Conservation (phyloP, 371 early-diverging fungal genomes). For the Saksenaea vasiformis region DNA sequence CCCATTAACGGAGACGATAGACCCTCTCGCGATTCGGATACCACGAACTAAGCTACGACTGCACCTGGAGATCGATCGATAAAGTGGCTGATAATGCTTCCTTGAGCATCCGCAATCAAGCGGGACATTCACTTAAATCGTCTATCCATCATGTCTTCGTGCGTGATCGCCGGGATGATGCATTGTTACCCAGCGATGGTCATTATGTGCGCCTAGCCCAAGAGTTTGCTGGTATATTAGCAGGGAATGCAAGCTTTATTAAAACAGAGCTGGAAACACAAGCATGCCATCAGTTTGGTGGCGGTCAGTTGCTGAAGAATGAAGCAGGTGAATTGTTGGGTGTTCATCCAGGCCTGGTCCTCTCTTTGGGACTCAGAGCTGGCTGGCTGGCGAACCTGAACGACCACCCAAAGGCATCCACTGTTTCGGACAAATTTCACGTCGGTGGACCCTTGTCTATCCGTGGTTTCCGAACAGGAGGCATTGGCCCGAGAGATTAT, state of each 20-base stretch:
- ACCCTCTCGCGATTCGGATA: constrained; percentile 56
- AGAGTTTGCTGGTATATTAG: constrained; percentile 83
- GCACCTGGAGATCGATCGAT: constrained; percentile 80
- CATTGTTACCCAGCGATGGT: constrained; percentile 77
- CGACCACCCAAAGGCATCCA: constrained; percentile 45
- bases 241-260: constrained; percentile 76
- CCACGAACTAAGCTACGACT: constrained; percentile 74
- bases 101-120: constrained; percentile 82
- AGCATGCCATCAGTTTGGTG: constrained; percentile 34
- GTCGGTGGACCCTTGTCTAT: constrained; percentile 87
- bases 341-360: constrained; percentile 39
- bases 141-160: constrained; percentile 69
- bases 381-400: constrained; percentile 70
- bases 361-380: constrained; percentile 61
- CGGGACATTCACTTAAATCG: constrained; percentile 88
- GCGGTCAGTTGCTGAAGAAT: constrained; percentile 33
- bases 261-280: constrained; percentile 74
- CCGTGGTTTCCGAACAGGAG: constrained; percentile 86
- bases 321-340: constrained; percentile 28
- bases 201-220: constrained; percentile 61
- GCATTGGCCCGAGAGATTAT: constrained; percentile 87
- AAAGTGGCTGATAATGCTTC: constrained; percentile 76
- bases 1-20: constrained; percentile 15
- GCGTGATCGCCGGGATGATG: constrained; percentile 78
- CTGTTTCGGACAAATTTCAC: constrained; percentile 82